Base-by-base conservation (phyloP, 2,329 filamentous ascomycete species). In the Curvularia lunata region DNA sequence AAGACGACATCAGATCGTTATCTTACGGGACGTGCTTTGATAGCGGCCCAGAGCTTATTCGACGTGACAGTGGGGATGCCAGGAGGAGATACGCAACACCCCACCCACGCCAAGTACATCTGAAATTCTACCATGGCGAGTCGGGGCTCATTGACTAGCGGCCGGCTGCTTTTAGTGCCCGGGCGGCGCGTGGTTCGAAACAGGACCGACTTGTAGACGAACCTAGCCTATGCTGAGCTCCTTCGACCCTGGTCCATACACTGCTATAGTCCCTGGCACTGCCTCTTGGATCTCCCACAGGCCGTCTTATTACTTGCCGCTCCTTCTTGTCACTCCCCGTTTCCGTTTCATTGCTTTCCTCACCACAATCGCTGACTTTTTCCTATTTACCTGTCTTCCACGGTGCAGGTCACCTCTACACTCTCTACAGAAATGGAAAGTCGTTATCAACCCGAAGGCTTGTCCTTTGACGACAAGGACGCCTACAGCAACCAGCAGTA, bases 401-500 rank as follows among this genome's bases (percentile, higher is more conserved):
- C 52, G 67, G 72, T 75, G 71, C 72, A 71, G 71, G 71, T 49
- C 72, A 74, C 69, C 70, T 56, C 60, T 62, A 54, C 58, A 52
- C 25, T 61, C 45, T 63, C 51, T 59, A 54, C 63, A 61, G 52
- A 59, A 63, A 75, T 75, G 72, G 70, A 75, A 53, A 65, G 65
- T 58, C 67, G 65, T 52, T 73, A 67, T 48, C 67, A 72, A 52
- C 66, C 68, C 34, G 62, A 68, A 53, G 63, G 67, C 30, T 50
- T 69, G 53, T 66, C 68, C 38, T 69, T 69, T 57, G 69, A 67
- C 41, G 67, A 56, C 60, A 67, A 58, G 46, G 60, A 61, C 49
- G 56, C 46, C 45, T 72, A 67, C 58, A 65, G 59, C 40, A 68
- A 69, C 52, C 43, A 52, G n/a, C 62, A 52, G 41, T 67, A 65